Percentiles rank a stretch among this genome's conserved stretches.
These are phyloP conservation scores for Cercospora zeina DNA, from an alignment of 2,329 filamentous ascomycete species.

Conservation along the genomic window DNA sequence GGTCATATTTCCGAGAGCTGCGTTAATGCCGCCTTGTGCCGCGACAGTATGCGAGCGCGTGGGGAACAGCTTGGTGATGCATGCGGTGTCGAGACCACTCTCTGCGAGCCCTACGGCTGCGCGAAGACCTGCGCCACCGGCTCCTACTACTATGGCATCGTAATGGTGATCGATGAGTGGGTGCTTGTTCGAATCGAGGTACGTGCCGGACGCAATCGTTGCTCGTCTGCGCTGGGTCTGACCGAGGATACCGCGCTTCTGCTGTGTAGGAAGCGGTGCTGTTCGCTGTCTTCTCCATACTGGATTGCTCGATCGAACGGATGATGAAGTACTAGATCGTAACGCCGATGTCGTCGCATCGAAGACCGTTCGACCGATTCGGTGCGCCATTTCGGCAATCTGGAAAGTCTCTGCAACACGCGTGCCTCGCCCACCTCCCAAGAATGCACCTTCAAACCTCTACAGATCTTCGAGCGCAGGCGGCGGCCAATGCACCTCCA, in stretches of 20 bases:
- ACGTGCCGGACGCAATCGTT: conserved; percentile 29
- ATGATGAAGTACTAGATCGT: conserved; percentile 19
- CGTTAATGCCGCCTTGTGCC: conserved; percentile 66
- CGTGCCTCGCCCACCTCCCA: neutral
- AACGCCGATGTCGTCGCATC: conserved; percentile 17
- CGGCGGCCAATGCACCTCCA: conserved; percentile 10
- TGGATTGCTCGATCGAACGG: conserved; percentile 14
- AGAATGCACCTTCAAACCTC: neutral
- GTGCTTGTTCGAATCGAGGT: conserved; percentile 61
- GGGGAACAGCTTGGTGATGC: conserved; percentile 62
- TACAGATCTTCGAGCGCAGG: neutral
- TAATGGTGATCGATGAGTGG: conserved; percentile 97
- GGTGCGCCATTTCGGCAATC: conserved; percentile 23
- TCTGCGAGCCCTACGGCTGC: conserved; percentile 65
- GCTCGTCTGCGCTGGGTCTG: conserved; percentile 35
- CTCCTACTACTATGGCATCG: conserved; percentile 59
- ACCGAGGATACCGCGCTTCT: conserved; percentile 30
- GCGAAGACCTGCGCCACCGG: conserved; percentile 63
- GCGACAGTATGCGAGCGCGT: conserved; percentile 66
- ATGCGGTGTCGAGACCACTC: conserved; percentile 65
- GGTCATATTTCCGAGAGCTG: conserved; percentile 58
- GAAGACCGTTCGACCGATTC: conserved; percentile 22
- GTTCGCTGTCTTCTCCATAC: conserved; percentile 17
- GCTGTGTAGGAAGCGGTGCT: conserved; percentile 13
- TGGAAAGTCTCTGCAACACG: neutral